Conservation (phyloP, 441 rosid genomes). For the Omphalea diandra region DNA sequence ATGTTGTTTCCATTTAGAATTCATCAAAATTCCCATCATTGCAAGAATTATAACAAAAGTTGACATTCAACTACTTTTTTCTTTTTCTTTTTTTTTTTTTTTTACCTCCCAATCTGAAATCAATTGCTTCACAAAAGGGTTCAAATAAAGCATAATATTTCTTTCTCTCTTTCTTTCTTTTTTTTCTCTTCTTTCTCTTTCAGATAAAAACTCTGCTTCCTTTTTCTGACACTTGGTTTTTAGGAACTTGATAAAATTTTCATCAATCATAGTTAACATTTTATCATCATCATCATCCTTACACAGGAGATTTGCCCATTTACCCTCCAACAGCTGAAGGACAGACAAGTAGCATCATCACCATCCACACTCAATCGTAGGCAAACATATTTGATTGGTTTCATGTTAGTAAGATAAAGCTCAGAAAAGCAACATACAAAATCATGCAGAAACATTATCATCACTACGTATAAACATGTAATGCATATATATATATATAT, state of each 20-base stretch:
- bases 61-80: constrained; percentile 1
- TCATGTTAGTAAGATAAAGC: background rate
- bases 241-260: constrained; percentile 2
- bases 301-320: background rate
- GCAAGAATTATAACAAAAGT: constrained; percentile 5
- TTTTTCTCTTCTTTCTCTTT: too few relatives aligned
- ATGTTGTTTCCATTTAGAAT: background rate
- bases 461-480: background rate
- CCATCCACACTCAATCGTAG: background rate
- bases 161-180: background rate
- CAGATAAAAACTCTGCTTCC: background rate
- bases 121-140: background rate
- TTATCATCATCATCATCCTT: background rate
- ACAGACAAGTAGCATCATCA: background rate
- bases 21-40: background rate
- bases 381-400: constrained; percentile 14
- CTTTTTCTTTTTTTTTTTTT: background rate
- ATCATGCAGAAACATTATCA: constrained; percentile 19
- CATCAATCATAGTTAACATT: background rate
- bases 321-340: background rate
- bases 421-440: background rate
- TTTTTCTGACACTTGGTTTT: background rate
- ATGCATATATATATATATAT: too few relatives aligned
- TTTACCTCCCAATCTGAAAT: background rate
- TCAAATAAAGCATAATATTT: background rate